phyloP scores from a whole-genome alignment of 2,329 filamentous ascomycete species.

The Colletotrichum tanaceti region DNA sequence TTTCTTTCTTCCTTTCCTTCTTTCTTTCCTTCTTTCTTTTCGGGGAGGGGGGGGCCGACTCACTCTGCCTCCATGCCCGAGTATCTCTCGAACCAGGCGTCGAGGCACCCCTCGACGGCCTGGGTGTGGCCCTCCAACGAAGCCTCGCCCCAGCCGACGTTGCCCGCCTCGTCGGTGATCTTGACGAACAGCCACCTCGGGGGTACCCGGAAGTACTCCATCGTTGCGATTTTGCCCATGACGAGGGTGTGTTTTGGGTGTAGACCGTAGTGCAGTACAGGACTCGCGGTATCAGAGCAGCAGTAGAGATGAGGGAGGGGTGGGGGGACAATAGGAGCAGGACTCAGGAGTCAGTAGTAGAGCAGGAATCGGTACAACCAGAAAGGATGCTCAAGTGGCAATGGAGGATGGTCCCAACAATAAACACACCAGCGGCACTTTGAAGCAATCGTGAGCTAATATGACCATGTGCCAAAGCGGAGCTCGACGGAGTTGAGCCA shows the following conservation, averaged over 20 bases:
- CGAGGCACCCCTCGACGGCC: slow-evolving; percentile 78
- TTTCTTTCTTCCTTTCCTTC: no score
- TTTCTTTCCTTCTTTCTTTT: no score
- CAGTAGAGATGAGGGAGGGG: no score
- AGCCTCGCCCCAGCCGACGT: slow-evolving; percentile 79
- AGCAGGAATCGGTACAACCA: no score
- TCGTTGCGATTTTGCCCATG: slow-evolving; percentile 72
- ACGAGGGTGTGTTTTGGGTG: background rate
- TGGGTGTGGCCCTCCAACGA: slow-evolving; percentile 79
- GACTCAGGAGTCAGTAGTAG: no score
- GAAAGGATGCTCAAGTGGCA: background rate
- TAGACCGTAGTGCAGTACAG: no score
- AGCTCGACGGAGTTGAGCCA: slow-evolving; percentile 25
- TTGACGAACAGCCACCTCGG: slow-evolving; percentile 85
- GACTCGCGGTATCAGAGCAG: no score
- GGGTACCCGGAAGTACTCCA: slow-evolving; percentile 80
- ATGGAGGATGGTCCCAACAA: no score
- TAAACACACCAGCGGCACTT: background rate
- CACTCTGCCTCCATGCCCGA: slow-evolving; percentile 78
- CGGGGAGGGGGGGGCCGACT: slow-evolving; percentile 42
- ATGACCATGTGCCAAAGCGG: slow-evolving; percentile 18
- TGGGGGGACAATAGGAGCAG: no score
- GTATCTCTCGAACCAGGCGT: slow-evolving; percentile 72
- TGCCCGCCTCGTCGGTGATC: slow-evolving; percentile 73
- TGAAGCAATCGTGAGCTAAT: slow-evolving; percentile 35